Evolutionary conservation across 2,329 filamentous ascomycete species (phyloP), one percentile per base, ranked within the genome.

Genomic region (Fusarium penzigii): DNA sequence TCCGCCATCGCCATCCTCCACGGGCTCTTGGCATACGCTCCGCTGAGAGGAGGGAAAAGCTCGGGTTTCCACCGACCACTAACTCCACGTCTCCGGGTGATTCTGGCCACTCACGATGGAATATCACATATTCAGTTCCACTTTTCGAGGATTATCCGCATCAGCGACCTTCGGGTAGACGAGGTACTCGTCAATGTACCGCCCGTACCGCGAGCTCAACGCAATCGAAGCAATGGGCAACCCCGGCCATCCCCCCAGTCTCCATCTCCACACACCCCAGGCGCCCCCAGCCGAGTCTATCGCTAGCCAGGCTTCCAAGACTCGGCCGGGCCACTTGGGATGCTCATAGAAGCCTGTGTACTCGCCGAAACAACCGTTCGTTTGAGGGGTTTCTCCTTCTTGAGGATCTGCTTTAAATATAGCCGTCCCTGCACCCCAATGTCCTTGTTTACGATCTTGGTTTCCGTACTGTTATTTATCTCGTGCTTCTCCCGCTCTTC

Each of bases 371-470:
- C 62, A 52, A 46, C 57, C 58, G 53, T 38, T 49, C 32, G 32
- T 56, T 29, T 65, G 63, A 65, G 63, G 63, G 63, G 63, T 65
- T 65, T 61, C 59, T 55, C 40, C 53, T 58, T 64, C 54, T 49
- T 49, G 52, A 44, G 53, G 53, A 53, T 53, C 61, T 45, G 40
- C 40, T 60, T 61, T 63, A 56, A 58, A 61, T 51, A 54, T 45
- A 46, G 54, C 17, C 44, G 55, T 47, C 46, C 39, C 58, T 61
- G 57, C 58, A 47, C 52, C 43, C 25, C 13, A 39, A 14, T 48
- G 17, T 48, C 17, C 29, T 48, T 32, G 45, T 46, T 45, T 52
- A 47, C 41, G 53, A 36, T 36, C 32, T 36, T 36, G 32, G 13
- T 58, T 51, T 45, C 39, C 52, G 58, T 51, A 61, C 51, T 49